Conservation (phyloP, 2,329 filamentous ascomycete genomes). For the Epichloe scottii region DNA sequence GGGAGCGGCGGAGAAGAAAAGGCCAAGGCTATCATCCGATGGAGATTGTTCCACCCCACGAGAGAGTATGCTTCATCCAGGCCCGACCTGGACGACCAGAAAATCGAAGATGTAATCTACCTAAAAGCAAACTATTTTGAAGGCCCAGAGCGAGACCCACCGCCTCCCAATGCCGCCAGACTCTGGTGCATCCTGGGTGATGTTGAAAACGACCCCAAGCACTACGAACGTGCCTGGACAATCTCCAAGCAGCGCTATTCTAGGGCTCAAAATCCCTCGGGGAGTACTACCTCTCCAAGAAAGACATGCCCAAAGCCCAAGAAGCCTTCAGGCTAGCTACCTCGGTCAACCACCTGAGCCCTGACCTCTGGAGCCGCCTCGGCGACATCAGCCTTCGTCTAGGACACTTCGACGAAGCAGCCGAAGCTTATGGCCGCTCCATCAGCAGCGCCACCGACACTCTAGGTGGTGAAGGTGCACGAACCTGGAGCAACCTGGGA, state of each 20-base stretch:
- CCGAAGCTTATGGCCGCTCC: conserved; percentile 69
- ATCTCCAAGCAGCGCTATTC: conserved; percentile 72
- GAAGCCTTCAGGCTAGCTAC: conserved; percentile 71
- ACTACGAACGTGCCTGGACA: conserved; percentile 82
- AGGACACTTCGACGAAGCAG: conserved; percentile 62
- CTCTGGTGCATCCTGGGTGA: conserved; percentile 92
- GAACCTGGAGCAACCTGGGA: conserved; percentile 91
- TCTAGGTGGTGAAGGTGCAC: conserved; percentile 75
- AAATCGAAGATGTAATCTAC: conserved; percentile 39
- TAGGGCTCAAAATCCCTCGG: conserved; percentile 78
- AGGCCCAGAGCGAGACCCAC: conserved; percentile 54
- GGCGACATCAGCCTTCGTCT: conserved; percentile 80
- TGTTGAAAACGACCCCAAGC: conserved; percentile 57
- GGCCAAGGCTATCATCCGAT: conserved; percentile 62
- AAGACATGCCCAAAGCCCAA: conserved; percentile 56
- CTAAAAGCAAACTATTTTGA: conserved; percentile 40
- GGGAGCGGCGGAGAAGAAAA: conserved; percentile 60
- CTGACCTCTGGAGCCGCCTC: conserved; percentile 77
- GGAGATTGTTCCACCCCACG: conserved; percentile 63
- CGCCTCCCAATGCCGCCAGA: conserved; percentile 72
- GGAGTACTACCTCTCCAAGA: conserved; percentile 57
- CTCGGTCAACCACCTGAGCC: conserved; percentile 66
- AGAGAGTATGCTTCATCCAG: conserved; percentile 16
- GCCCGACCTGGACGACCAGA: conserved; percentile 35
- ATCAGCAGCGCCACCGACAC: conserved; percentile 49